phyloP scores from a whole-genome alignment of 805 yeast genomes.

The Lipomyces yamanashiensis region DNA sequence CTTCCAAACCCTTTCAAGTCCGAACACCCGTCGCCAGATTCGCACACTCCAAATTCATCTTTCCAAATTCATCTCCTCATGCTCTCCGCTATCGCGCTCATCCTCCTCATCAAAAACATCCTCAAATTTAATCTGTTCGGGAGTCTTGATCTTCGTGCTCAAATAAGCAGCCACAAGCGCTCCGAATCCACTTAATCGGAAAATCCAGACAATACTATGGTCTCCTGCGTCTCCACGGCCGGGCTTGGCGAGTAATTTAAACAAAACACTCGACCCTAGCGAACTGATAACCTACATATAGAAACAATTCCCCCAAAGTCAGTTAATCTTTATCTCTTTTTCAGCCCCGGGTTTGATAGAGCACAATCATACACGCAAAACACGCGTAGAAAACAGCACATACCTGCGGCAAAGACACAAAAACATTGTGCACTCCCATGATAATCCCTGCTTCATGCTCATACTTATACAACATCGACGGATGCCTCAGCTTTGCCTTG shows the following conservation, averaged over 20 bases:
- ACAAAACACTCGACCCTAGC: conserved; percentile 53
- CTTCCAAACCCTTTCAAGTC: too few species aligned
- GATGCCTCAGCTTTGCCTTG: conserved; percentile 49
- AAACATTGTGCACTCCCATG: conserved; percentile 62
- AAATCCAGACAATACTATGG: conserved; percentile 60
- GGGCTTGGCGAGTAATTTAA: conserved; percentile 47
- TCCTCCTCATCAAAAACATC: conserved; percentile 32
- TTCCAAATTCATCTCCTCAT: background rate
- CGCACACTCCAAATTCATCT: background rate
- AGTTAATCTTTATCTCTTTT: background rate
- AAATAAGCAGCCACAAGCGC: conserved; percentile 54
- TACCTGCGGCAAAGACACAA: conserved; percentile 63
- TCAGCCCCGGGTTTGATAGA: background rate
- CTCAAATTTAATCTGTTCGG: conserved; percentile 41
- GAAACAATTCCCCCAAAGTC: background rate
- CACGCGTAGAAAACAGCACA: background rate
- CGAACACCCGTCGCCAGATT: background rate
- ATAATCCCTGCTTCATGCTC: conserved; percentile 63
- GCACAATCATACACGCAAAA: background rate
- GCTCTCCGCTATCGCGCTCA: conserved; percentile 3
- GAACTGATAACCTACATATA: conserved; percentile 48
- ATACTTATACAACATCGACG: conserved; percentile 38
- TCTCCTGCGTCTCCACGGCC: conserved; percentile 43
- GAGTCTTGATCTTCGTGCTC: conserved; percentile 52
- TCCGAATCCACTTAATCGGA: conserved; percentile 59